Conservation (phyloP, 495 filamentous ascomycete species). For the Penicillium silybi region DNA sequence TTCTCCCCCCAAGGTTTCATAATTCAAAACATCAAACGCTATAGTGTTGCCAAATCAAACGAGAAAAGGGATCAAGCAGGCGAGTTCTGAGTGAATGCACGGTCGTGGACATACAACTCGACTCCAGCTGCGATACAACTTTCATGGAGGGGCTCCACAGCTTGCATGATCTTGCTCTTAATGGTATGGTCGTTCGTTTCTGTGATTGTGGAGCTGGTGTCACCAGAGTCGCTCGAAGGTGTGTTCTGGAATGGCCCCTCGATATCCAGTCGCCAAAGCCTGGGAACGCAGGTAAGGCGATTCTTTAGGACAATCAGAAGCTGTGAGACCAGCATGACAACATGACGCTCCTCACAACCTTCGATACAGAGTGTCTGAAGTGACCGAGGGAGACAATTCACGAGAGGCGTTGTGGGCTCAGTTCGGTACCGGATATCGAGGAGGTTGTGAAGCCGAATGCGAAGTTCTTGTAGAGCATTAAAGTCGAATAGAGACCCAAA, state of each 20-base stretch:
- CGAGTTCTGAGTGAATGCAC: slow-evolving; percentile 5
- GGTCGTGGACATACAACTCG: slow-evolving; percentile 28
- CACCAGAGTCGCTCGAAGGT: slow-evolving; percentile 1
- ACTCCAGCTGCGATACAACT: slow-evolving; percentile 24
- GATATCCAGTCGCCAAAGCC: slow-evolving; percentile 22
- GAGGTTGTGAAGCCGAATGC: slow-evolving; percentile 34
- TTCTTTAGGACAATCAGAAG: slow-evolving; percentile 23
- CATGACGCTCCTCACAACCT: slow-evolving; percentile 27
- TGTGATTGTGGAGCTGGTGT: background rate
- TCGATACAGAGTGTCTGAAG: slow-evolving; percentile 31
- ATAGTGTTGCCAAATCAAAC: slow-evolving; percentile 1
- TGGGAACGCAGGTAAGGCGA: slow-evolving; percentile 14
- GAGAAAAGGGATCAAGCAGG: background rate
- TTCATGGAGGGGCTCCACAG: slow-evolving; percentile 19
- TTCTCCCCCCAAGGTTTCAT: no score
- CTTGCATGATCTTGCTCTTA: slow-evolving; percentile 25
- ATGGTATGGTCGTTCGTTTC: slow-evolving; percentile 11
- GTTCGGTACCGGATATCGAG: slow-evolving; percentile 27
- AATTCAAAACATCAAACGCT: background rate
- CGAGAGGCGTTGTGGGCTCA: slow-evolving; percentile 21
- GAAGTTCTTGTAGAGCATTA: slow-evolving; percentile 28
- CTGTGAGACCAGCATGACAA: slow-evolving; percentile 28
- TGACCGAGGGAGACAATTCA: slow-evolving; percentile 25
- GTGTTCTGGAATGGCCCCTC: slow-evolving; percentile 33
- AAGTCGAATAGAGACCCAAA: slow-evolving; percentile 31